These are phyloP conservation scores for Heteromeles arbutifolia DNA, from an alignment of 306 rosid genomes.

Conservation along the genomic window DNA sequence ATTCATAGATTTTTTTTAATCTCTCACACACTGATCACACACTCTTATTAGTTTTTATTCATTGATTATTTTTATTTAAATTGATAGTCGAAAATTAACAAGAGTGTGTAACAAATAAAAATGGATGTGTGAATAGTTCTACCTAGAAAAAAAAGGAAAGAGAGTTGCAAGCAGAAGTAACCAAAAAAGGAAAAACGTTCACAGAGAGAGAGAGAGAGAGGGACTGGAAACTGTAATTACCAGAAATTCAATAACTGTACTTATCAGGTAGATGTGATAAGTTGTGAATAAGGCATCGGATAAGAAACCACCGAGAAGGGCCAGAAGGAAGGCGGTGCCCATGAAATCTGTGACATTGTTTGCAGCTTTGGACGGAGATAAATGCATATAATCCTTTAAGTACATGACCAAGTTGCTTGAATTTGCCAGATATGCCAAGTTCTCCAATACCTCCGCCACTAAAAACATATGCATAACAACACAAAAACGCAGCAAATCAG, in stretches of 20 bases:
- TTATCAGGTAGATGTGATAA: conserved; percentile 70
- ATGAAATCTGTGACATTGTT: conserved; percentile 90
- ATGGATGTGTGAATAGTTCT: accelerated
- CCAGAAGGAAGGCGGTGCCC: conserved; percentile 93
- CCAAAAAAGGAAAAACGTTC: neutral
- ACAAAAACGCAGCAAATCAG: neutral
- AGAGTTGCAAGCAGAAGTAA: neutral
- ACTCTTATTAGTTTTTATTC: too few species aligned
- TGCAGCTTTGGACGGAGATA: conserved; percentile 76
- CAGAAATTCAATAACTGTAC: conserved; percentile 75
- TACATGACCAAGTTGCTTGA: conserved; percentile 90
- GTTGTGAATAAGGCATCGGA: conserved; percentile 83
- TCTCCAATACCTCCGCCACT: conserved; percentile 89
- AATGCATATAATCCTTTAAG: conserved; percentile 55
- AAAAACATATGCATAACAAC: neutral
- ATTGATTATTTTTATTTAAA: too few species aligned
- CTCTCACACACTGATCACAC: too few species aligned
- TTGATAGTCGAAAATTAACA: accelerated
- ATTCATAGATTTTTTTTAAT: too few species aligned
- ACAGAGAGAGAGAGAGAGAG: neutral
- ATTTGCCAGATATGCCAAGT: conserved; percentile 82
- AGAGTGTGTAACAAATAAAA: too few species aligned
- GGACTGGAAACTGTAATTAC: conserved; percentile 33
- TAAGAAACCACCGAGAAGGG: conserved; percentile 91
- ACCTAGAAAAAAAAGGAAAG: neutral